phyloP scores from a whole-genome alignment of 805 yeast species.

The Candida nitratophila region DNA sequence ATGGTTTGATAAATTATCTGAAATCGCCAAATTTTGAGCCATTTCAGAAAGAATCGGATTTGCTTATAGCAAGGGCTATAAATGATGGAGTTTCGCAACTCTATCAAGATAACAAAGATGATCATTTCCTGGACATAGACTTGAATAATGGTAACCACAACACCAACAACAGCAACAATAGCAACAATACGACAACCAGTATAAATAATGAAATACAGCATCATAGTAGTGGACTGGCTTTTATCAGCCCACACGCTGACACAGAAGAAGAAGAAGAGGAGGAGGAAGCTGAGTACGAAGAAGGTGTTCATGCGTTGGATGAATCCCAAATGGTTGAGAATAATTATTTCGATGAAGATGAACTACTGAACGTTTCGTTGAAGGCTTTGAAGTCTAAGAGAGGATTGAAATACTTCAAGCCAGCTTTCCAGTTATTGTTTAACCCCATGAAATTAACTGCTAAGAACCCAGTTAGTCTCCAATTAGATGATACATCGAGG shows the following conservation, averaged over 20 bases:
- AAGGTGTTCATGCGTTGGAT: slow-evolving; percentile 22
- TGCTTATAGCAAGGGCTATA: not conserved
- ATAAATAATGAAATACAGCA: too few relatives aligned
- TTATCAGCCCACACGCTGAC: too few relatives aligned
- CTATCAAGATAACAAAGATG: not conserved
- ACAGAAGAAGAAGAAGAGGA: not conserved
- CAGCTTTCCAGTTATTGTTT: slow-evolving; percentile 20
- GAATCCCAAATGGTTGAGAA: slow-evolving; percentile 29
- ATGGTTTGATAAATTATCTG: slow-evolving; percentile 4
- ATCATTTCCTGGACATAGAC: not conserved
- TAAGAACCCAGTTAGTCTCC: slow-evolving; percentile 15
- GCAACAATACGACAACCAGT: too few relatives aligned
- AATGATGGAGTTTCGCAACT: not conserved
- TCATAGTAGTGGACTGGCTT: too few relatives aligned
- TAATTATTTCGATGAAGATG: slow-evolving; percentile 17
- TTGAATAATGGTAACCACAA: not conserved
- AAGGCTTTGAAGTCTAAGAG: slow-evolving; percentile 13
- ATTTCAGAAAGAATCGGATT: not conserved
- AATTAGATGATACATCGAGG: slow-evolving; percentile 35
- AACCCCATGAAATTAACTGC: slow-evolving; percentile 9
- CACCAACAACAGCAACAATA: too few relatives aligned
- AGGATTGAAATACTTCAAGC: slow-evolving; percentile 16
- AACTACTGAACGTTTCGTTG: slow-evolving; percentile 11
- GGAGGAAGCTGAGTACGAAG: slow-evolving; percentile 10
- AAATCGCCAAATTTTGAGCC: slow-evolving; percentile 11